These are phyloP conservation scores for Paspalum notatum DNA, from an alignment of 176 grass and related monocot genomes.

Conservation along the genomic window DNA sequence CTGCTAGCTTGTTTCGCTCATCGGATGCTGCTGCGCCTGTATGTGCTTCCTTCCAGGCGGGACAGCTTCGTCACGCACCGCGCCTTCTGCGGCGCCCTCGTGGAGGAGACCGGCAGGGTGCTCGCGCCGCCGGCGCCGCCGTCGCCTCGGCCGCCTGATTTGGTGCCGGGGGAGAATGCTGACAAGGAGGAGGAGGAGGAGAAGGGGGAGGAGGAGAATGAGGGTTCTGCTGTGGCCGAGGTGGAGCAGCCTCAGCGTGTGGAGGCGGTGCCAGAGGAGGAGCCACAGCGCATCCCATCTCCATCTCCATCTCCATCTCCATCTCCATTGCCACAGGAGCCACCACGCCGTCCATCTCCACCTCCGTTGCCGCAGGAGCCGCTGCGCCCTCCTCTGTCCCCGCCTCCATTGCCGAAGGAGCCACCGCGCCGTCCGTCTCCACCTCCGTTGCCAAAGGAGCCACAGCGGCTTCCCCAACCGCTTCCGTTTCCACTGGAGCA, in stretches of 20 bases:
- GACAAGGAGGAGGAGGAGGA: constrained; percentile 26
- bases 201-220: background rate
- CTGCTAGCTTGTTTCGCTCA: background rate
- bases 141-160: constrained; percentile 53
- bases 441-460: background rate
- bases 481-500: constrained; percentile 13
- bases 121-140: constrained; percentile 36
- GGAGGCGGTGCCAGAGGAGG: background rate
- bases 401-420: background rate
- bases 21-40: constrained; percentile 10
- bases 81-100: constrained; percentile 65
- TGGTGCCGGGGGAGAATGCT: constrained; percentile 44
- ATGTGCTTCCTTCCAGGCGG: constrained; percentile 38
- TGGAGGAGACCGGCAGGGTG: constrained; percentile 49
- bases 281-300: background rate
- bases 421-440: background rate
- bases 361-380: constrained; percentile 10
- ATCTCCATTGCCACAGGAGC: constrained; percentile 35
- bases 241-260: constrained; percentile 7
- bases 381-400: background rate
- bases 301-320: background rate
- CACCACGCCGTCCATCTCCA: background rate
- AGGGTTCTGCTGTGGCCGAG: constrained; percentile 32
- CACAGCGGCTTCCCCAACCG: background rate
- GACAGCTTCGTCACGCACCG: constrained; percentile 70